Evolutionary conservation across 1,284 basidiomycete genomes (phyloP).

Genomic region (Ganoderma leucocontextum): DNA sequence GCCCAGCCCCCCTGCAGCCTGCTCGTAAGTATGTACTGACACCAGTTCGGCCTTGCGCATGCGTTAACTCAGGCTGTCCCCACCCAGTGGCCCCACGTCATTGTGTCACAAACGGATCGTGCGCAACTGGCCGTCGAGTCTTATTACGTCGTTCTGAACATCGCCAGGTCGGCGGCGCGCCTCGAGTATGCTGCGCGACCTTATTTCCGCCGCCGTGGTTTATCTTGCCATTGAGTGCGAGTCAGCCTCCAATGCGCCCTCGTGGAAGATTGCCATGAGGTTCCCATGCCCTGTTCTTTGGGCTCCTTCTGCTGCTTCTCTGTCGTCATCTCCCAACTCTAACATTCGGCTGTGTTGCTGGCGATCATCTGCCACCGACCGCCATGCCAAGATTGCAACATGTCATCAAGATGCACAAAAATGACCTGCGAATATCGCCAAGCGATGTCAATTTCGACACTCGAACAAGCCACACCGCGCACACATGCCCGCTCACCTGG

Average conservation of each 20-base stretch:
- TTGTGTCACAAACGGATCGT: not conserved
- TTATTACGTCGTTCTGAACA: slow-evolving; percentile 9
- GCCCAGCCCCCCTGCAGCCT: not conserved
- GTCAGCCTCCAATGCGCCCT: not conserved
- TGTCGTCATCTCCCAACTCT: slow-evolving; percentile 7
- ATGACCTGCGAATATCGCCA: slow-evolving; percentile 9
- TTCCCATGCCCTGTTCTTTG: not conserved
- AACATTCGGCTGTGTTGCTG: not conserved
- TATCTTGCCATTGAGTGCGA: slow-evolving; percentile 5
- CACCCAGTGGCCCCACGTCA: not conserved
- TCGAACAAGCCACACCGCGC: slow-evolving; percentile 1
- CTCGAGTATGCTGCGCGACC: slow-evolving; percentile 9
- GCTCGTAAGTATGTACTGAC: not conserved
- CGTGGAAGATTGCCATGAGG: not conserved
- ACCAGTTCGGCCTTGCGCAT: not conserved
- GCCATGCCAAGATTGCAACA: not conserved
- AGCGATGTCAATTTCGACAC: slow-evolving; percentile 19
- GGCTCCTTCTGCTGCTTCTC: slow-evolving; percentile 4
- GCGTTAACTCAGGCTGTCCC: not conserved
- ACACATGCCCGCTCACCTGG: slow-evolving; percentile 6
- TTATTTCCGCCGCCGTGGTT: slow-evolving; percentile 11
- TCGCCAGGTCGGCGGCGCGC: not conserved
- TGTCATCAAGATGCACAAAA: not conserved
- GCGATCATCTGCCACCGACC: not conserved
- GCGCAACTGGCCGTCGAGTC: not conserved